A percentile compares a stretch with the other conserved stretches of the same genome.
Evolutionary conservation across 352 stramenopile species (phyloP).

Genomic region (Phytophthora ramorum): DNA sequence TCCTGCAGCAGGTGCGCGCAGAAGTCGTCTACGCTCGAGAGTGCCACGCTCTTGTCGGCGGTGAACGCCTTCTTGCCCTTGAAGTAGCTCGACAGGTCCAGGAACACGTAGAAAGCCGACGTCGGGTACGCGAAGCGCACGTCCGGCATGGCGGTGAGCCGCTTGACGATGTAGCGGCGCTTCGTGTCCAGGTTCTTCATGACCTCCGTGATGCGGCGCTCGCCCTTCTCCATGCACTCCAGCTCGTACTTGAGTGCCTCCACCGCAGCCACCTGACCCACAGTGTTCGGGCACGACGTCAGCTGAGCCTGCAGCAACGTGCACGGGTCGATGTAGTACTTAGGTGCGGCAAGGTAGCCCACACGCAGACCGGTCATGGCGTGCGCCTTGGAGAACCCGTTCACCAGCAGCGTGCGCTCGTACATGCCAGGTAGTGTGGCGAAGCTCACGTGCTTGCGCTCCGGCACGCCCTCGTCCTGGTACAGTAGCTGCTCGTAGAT

Average conservation of each 20-base stretch:
- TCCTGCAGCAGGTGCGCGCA: slow-evolving; percentile 93
- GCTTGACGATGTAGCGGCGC: slow-evolving; percentile 91
- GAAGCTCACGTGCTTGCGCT: slow-evolving; percentile 70
- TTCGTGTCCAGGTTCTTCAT: slow-evolving; percentile 77
- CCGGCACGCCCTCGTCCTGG: slow-evolving; percentile 66
- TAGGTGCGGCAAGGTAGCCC: slow-evolving; percentile 88
- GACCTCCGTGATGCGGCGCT: slow-evolving; percentile 59
- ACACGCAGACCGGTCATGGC: slow-evolving; percentile 97
- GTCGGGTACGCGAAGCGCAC: slow-evolving; percentile 88
- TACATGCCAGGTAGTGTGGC: slow-evolving; percentile 86
- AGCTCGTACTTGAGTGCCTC: slow-evolving; percentile 89
- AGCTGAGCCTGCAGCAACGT: slow-evolving; percentile 95
- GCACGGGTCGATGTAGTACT: slow-evolving; percentile 83
- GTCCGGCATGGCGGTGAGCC: slow-evolving; percentile 83
- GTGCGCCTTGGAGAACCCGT: slow-evolving; percentile 97
- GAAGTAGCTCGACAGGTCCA: slow-evolving; percentile 90
- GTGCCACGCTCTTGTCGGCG: slow-evolving; percentile 51
- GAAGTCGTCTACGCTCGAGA: slow-evolving; percentile 66
- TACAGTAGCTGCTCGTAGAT: slow-evolving; percentile 97
- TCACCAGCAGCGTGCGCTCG: slow-evolving; percentile 92
- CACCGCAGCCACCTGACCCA: slow-evolving; percentile 92
- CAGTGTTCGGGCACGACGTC: slow-evolving; percentile 94
- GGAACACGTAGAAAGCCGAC: slow-evolving; percentile 96
- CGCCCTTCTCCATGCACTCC: slow-evolving; percentile 54
- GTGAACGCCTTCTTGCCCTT: slow-evolving; percentile 52